Evolutionary conservation across 768 basidiomycete genomes (phyloP).

Genomic region (Coprinopsis cinerea): DNA sequence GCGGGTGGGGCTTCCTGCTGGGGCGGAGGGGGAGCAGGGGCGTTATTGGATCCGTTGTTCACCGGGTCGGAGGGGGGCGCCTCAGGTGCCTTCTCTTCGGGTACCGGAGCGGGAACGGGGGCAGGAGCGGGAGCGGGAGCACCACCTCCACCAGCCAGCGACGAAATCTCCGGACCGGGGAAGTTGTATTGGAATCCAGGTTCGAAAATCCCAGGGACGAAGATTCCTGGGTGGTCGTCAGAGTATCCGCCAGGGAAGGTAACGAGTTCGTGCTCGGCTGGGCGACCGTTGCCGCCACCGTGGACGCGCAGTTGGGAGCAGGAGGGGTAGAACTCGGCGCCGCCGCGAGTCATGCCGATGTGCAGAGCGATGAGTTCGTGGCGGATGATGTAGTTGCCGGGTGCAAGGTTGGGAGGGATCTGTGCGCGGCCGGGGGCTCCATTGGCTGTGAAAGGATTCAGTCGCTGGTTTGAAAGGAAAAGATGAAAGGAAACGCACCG

Average conservation of each 20-base stretch:
- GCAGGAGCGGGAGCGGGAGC: not conserved
- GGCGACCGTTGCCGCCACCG: slow-evolving; percentile 45
- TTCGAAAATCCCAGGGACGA: not conserved
- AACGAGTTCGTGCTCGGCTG: slow-evolving; percentile 42
- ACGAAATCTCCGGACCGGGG: not conserved
- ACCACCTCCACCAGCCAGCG: not conserved
- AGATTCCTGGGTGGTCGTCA: slow-evolving; percentile 20
- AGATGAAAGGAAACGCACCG: slow-evolving; percentile 30
- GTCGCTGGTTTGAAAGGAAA: not conserved
- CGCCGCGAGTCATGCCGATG: slow-evolving; percentile 45
- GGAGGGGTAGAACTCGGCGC: slow-evolving; percentile 75
- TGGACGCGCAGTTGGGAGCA: slow-evolving; percentile 54
- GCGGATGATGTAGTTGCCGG: slow-evolving; percentile 68
- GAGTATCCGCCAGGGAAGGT: slow-evolving; percentile 66
- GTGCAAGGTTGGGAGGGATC: slow-evolving; percentile 44
- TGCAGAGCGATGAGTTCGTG: slow-evolving; percentile 77
- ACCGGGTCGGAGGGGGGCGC: not conserved
- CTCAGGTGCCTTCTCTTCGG: not conserved
- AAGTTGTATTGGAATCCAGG: not conserved
- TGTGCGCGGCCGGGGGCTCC: slow-evolving; percentile 32
- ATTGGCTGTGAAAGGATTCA: slow-evolving; percentile 25
- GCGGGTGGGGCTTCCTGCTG: too few relatives aligned
- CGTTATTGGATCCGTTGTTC: too few relatives aligned
- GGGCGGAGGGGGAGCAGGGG: too few relatives aligned
- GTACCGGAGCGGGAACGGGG: not conserved